A percentile compares a stretch with the other conserved stretches of the same genome.
phyloP scores from a whole-genome alignment of 1,284 basidiomycete species.

The Athelia psychrophila region DNA sequence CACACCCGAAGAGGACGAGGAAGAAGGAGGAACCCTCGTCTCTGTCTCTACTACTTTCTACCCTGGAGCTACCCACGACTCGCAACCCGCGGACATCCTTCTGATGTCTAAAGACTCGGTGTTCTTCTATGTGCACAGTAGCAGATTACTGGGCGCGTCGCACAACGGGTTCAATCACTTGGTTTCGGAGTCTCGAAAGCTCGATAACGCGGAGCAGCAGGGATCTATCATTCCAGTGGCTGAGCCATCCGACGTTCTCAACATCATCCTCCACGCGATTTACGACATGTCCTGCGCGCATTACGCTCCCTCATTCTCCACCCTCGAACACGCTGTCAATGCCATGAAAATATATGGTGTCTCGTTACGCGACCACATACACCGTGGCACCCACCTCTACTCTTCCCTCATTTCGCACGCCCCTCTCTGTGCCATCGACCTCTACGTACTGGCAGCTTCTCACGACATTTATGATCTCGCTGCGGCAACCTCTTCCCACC shows the following conservation, averaged over 20 bases:
- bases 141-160: conserved; percentile 47
- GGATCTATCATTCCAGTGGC: conserved; percentile 44
- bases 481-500: conserved; percentile 54
- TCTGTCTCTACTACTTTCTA: conserved; percentile 80
- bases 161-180: conserved; percentile 51
- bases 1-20: conserved; percentile 42
- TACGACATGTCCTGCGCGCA: conserved; percentile 61
- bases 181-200: conserved; percentile 21
- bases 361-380: conserved; percentile 35
- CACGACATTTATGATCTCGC: conserved; percentile 58
- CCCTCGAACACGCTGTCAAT: conserved; percentile 44
- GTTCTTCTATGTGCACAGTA: conserved; percentile 67
- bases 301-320: conserved; percentile 54
- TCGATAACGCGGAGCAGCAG: conserved; percentile 30
- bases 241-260: conserved; percentile 52
- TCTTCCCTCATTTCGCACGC: conserved; percentile 50
- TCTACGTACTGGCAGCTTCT: conserved; percentile 57
- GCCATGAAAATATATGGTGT: conserved; percentile 52
- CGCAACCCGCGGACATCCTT: conserved; percentile 55
- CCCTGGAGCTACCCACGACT: conserved; percentile 57
- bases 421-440: conserved; percentile 50
- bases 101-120: conserved; percentile 70
- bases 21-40: conserved; percentile 44
- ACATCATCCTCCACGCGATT: conserved; percentile 58
- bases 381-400: conserved; percentile 39